Conservation (phyloP, 2,329 filamentous ascomycete genomes). For the Fusarium dimerum region DNA sequence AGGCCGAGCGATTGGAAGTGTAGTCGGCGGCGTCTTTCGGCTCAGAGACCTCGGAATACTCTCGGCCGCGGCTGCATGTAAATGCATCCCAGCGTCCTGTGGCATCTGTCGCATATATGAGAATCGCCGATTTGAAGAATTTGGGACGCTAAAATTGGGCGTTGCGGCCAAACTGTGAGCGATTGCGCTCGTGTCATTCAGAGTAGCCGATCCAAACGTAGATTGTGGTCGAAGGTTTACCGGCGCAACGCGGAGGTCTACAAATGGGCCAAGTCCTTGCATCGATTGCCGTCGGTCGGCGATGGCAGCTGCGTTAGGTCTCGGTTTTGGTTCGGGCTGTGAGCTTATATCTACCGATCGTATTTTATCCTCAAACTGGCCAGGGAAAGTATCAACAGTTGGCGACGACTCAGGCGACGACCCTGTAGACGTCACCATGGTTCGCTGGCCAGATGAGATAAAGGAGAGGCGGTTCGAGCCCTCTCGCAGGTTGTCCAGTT, state of each 20-base stretch:
- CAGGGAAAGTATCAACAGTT: conserved; percentile 50
- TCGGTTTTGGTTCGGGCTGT: conserved; percentile 40
- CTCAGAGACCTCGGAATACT: conserved; percentile 13
- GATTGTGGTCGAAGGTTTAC: conserved; percentile 26
- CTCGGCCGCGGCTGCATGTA: conserved; percentile 17
- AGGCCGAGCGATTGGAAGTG: conserved; percentile 50
- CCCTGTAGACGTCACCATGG: conserved; percentile 57
- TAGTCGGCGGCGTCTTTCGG: conserved; percentile 42
- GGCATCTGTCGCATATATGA: conserved; percentile 39
- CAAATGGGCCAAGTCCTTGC: conserved; percentile 46
- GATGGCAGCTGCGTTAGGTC: conserved; percentile 56
- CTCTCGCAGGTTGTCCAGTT: conserved; percentile 59
- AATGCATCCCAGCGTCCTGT: conserved; percentile 17
- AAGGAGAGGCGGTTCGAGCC: conserved; percentile 59
- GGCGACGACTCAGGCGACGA: conserved; percentile 58
- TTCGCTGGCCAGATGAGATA: conserved; percentile 62
- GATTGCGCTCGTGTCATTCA: conserved; percentile 9
- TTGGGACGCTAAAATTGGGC: conserved; percentile 57
- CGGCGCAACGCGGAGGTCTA: conserved; percentile 40
- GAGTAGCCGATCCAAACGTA: conserved; percentile 14
- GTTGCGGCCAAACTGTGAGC: conserved; percentile 26
- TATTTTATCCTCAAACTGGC: conserved; percentile 20
- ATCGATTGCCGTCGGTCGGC: conserved; percentile 53
- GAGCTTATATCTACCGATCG: conserved; percentile 23
- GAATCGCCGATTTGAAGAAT: conserved; percentile 46